Percentiles rank a stretch among this genome's conserved stretches.
Conservation (phyloP, 225 moss, liverwort and hornwort genomes). For the Sphagnum tenellum region DNA sequence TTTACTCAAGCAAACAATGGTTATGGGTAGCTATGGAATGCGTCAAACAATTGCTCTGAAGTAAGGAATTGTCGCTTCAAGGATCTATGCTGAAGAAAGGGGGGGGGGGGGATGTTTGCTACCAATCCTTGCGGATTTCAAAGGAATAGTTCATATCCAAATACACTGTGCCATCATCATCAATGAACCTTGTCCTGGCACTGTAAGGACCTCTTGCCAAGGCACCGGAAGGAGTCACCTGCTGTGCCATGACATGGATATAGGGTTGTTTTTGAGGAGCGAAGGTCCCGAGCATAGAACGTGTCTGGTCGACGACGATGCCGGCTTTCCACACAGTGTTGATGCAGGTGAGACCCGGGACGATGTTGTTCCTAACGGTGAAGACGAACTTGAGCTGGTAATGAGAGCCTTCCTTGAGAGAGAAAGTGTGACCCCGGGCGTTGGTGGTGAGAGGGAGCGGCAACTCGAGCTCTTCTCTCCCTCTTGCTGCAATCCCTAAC, state of each 20-base stretch:
- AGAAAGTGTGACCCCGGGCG: conserved; percentile 62
- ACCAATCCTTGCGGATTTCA: conserved; percentile 76
- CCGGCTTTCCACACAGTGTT: conserved; percentile 94
- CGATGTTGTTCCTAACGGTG: conserved; percentile 77
- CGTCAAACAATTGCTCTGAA: too few relatives aligned
- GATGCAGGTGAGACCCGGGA: conserved; percentile 77
- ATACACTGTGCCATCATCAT: conserved; percentile 74
- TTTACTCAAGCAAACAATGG: too few relatives aligned
- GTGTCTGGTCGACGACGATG: conserved; percentile 81
- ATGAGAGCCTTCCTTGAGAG: conserved; percentile 67
- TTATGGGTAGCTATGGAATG: too few relatives aligned
- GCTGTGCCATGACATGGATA: conserved; percentile 75
- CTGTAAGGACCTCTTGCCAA: conserved; percentile 85
- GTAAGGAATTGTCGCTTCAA: too few relatives aligned
- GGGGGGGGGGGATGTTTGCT: neutral
- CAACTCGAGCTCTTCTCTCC: conserved; percentile 49
- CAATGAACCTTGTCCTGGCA: conserved; percentile 80
- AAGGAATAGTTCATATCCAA: conserved; percentile 86
- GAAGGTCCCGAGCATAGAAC: conserved; percentile 87
- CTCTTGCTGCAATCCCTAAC: conserved; percentile 65
- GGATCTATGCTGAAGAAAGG: too few relatives aligned
- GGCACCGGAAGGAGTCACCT: conserved; percentile 85
- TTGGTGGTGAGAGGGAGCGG: conserved; percentile 60
- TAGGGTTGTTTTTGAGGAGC: conserved; percentile 77
- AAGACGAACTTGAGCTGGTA: conserved; percentile 69